Evolutionary conservation across 192 early-diverging fungal species (phyloP).

Genomic region (Entrophospora sp.): DNA sequence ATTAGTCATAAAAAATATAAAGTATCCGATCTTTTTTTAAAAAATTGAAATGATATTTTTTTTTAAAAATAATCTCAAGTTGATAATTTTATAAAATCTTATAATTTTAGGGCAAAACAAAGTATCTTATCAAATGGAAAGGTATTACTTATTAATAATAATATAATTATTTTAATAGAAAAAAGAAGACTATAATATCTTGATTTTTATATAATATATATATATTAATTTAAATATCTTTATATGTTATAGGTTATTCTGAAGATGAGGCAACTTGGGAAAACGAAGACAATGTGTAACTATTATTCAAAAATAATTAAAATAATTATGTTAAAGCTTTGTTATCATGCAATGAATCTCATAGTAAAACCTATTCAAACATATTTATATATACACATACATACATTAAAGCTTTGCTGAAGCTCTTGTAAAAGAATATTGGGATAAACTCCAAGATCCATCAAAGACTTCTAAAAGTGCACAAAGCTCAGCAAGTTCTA

Average conservation of each 20-base stretch:
- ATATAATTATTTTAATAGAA: background rate
- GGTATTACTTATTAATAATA: slow-evolving; percentile 7
- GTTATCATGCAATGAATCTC: background rate
- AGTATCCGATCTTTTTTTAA: background rate
- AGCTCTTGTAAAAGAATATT: slow-evolving; percentile 15
- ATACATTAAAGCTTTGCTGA: slow-evolving; percentile 7
- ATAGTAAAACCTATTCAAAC: background rate
- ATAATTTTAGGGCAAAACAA: background rate
- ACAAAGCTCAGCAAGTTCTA: background rate
- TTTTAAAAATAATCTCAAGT: background rate
- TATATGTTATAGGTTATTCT: slow-evolving; percentile 8
- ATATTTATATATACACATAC: background rate
- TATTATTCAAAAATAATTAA: background rate
- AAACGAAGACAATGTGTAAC: slow-evolving; percentile 8
- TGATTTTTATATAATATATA: background rate
- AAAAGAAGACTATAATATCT: background rate
- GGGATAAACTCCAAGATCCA: background rate
- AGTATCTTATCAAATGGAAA: slow-evolving; percentile 19
- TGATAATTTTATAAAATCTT: background rate
- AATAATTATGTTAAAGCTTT: background rate
- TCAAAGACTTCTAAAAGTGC: background rate
- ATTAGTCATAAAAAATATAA: slow-evolving; percentile 6
- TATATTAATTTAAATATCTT: background rate
- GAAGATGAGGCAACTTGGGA: slow-evolving; percentile 17
- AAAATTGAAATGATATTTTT: background rate